A percentile compares a stretch with the other conserved stretches of the same genome.
These are phyloP conservation scores for Cyclotella atomus DNA, from an alignment of 108 stramenopile genomes.

Conservation along the genomic window DNA sequence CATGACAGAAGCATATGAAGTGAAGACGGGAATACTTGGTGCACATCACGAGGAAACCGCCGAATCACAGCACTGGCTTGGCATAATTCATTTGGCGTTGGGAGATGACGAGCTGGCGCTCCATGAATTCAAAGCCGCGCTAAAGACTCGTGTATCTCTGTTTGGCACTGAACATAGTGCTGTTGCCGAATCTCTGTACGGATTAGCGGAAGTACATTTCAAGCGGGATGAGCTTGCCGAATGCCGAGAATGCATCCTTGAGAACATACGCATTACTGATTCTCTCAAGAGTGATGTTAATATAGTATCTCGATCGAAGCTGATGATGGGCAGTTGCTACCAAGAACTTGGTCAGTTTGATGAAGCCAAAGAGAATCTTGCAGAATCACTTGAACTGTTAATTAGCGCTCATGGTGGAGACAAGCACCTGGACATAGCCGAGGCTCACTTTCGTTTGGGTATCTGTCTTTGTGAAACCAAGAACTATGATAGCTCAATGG, in stretches of 20 bases:
- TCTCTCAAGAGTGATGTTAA: slow-evolving; percentile 19
- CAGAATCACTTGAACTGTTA: slow-evolving; percentile 27
- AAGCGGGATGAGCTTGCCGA: slow-evolving; percentile 40
- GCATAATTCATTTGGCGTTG: slow-evolving; percentile 37
- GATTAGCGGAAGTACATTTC: slow-evolving; percentile 49
- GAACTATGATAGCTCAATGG: slow-evolving; percentile 30
- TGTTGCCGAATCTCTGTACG: slow-evolving; percentile 38
- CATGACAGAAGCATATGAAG: slow-evolving; percentile 37
- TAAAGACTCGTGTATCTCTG: slow-evolving; percentile 36
- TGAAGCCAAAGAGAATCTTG: slow-evolving; percentile 29
- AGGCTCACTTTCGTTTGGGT: slow-evolving; percentile 48
- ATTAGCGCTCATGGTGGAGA: slow-evolving; percentile 28
- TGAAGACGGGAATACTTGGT: slow-evolving; percentile 26
- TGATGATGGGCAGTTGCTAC: slow-evolving; percentile 43
- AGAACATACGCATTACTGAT: slow-evolving; percentile 23
- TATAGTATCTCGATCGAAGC: slow-evolving; percentile 30
- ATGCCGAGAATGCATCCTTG: slow-evolving; percentile 45
- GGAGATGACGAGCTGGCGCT: slow-evolving; percentile 38
- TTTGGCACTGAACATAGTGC: slow-evolving; percentile 39
- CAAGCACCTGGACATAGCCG: slow-evolving; percentile 40
- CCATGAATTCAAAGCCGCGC: slow-evolving; percentile 41
- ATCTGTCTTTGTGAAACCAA: slow-evolving; percentile 45
- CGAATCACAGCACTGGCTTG: slow-evolving; percentile 46
- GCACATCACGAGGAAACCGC: slow-evolving; percentile 39
- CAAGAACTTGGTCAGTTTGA: slow-evolving; percentile 43